A percentile compares a stretch with the other conserved stretches of the same genome.
phyloP scores from a whole-genome alignment of 1,284 basidiomycete species.

The Ceratobasidium sp. region DNA sequence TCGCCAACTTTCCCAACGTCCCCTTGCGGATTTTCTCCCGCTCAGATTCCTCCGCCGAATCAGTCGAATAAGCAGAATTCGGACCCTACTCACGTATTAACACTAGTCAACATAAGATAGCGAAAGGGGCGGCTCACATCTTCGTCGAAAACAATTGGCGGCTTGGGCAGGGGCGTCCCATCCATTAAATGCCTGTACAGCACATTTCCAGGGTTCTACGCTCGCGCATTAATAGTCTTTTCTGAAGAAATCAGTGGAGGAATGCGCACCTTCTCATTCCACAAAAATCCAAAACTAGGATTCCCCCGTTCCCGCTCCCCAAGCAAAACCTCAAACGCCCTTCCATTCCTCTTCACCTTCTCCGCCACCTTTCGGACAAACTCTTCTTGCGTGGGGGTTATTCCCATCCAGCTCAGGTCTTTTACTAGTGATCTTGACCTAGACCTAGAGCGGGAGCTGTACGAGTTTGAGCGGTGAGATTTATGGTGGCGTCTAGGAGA shows the following conservation, averaged over 20 bases:
- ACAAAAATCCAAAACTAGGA: slow-evolving; percentile 83
- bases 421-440: slow-evolving; percentile 49
- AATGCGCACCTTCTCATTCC: slow-evolving; percentile 68
- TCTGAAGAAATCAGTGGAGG: neutral
- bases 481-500: slow-evolving; percentile 47
- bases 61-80: slow-evolving; percentile 91
- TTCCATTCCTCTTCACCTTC: slow-evolving; percentile 84
- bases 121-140: slow-evolving; percentile 64
- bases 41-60: slow-evolving; percentile 94
- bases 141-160: slow-evolving; percentile 81
- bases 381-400: slow-evolving; percentile 58
- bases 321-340: slow-evolving; percentile 78
- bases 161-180: slow-evolving; percentile 59
- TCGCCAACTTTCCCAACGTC: slow-evolving; percentile 78
- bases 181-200: slow-evolving; percentile 35
- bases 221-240: slow-evolving; percentile 14
- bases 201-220: slow-evolving; percentile 80
- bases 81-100: slow-evolving; percentile 86
- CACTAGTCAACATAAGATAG: neutral
- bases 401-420: slow-evolving; percentile 44
- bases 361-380: slow-evolving; percentile 87
- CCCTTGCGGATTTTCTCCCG: slow-evolving; percentile 76
- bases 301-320: slow-evolving; percentile 82
- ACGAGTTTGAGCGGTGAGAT: slow-evolving; percentile 34
- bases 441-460: slow-evolving; percentile 45